phyloP scores from a whole-genome alignment of 2,329 filamentous ascomycete genomes.

The Didymella lethalis region DNA sequence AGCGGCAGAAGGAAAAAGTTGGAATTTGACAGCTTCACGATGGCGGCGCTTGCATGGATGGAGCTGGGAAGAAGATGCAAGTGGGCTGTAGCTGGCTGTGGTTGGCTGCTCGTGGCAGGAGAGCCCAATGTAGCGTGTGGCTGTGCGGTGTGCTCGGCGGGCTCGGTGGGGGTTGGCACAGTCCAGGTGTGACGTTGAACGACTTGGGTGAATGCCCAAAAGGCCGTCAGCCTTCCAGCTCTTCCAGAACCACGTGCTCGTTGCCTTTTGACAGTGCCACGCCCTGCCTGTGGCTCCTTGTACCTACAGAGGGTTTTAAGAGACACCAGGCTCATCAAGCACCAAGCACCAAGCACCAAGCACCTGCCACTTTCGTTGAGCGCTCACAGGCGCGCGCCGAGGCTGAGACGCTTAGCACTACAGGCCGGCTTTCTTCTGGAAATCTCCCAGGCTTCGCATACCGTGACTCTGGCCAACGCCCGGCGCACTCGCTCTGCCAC shows the following conservation, averaged over 20 bases:
- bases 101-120: constrained; percentile 19
- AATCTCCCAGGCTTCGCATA: constrained; percentile 11
- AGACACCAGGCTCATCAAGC: constrained; percentile 1
- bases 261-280: constrained; percentile 1
- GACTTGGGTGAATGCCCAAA: constrained; percentile 24
- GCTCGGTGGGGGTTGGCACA: constrained; percentile 16
- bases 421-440: constrained; percentile 6
- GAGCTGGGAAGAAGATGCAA: constrained; percentile 17
- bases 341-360: background rate
- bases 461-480: constrained; percentile 23
- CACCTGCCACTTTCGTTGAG: constrained; percentile 27
- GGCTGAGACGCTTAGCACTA: constrained; percentile 29
- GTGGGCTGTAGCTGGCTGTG: constrained; percentile 24
- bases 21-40: constrained; percentile 20
- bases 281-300: constrained; percentile 6
- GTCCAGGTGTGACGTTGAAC: constrained; percentile 21
- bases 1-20: constrained; percentile 24
- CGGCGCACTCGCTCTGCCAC: constrained; percentile 4
- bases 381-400: constrained; percentile 37
- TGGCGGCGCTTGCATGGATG: constrained; percentile 23
- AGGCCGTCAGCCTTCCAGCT: constrained; percentile 16
- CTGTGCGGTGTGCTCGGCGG: constrained; percentile 18
- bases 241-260: constrained; percentile 16
- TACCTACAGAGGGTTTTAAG: background rate
- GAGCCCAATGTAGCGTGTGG: constrained; percentile 21